Conservation (phyloP, 75 land plant species). For the Cunninghamia lanceolata region DNA sequence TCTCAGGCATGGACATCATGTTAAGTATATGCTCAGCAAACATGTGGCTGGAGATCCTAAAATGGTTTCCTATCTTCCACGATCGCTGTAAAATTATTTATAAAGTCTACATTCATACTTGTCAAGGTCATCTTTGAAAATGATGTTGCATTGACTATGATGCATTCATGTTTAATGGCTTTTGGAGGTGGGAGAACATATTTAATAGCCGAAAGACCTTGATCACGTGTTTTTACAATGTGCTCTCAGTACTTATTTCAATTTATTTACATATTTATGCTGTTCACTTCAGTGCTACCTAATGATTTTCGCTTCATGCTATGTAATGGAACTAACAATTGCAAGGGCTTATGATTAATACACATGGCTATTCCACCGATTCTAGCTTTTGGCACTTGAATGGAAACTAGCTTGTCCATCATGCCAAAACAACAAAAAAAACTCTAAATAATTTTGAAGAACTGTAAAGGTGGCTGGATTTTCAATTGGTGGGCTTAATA, state of each 20-base stretch:
- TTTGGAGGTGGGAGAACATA: not conserved
- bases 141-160: not conserved
- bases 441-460: not conserved
- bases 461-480: not conserved
- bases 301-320: not conserved
- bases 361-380: not conserved
- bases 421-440: not conserved
- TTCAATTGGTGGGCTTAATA: not conserved
- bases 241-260: not conserved
- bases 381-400: not conserved
- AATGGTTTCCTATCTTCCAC: not conserved
- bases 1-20: not conserved
- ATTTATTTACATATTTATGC: not conserved
- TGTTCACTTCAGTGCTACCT: not conserved
- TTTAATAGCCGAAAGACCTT: not conserved
- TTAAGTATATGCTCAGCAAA: not conserved
- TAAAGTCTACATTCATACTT: not conserved
- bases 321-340: not conserved
- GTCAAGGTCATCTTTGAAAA: not conserved
- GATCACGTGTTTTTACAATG: not conserved
- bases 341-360: not conserved
- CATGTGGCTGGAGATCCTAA: not conserved
- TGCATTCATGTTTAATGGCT: not conserved
- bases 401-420: not conserved
- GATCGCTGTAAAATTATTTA: conserved; percentile 1